A percentile compares a stretch with the other conserved stretches of the same genome.
These are phyloP conservation scores for Heimioporus retisporus DNA, from an alignment of 1,284 basidiomycete species.

Conservation along the genomic window DNA sequence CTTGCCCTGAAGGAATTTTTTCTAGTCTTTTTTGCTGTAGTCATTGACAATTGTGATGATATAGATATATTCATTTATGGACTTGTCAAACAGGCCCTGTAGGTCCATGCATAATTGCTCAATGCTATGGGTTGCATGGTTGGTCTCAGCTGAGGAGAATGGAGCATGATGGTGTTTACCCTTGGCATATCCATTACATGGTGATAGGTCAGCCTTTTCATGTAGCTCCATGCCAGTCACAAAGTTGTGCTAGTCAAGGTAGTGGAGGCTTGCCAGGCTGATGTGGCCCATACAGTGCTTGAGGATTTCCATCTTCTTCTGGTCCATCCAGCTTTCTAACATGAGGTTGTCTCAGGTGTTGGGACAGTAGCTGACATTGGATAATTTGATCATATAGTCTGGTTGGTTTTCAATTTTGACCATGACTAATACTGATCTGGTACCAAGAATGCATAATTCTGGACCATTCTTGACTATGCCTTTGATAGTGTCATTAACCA, in stretches of 20 bases:
- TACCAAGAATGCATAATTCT: conserved; percentile 6
- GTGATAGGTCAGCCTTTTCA: not conserved
- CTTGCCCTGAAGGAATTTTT: conserved; percentile 21
- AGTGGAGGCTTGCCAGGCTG: no score
- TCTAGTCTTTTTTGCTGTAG: conserved; percentile 20
- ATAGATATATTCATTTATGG: conserved; percentile 8
- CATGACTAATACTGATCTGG: conserved; percentile 5
- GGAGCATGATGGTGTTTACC: not conserved
- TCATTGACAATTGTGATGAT: conserved; percentile 15
- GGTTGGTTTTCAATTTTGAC: conserved; percentile 6
- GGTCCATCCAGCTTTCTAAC: conserved; percentile 22
- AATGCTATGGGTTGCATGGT: not conserved
- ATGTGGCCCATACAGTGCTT: not conserved
- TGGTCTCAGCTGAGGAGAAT: not conserved
- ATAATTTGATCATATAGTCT: conserved; percentile 15
- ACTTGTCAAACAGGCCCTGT: conserved; percentile 15
- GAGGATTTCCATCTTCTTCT: not conserved
- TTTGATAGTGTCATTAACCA: conserved; percentile 11
- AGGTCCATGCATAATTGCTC: conserved; percentile 20
- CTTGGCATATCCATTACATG: not conserved
- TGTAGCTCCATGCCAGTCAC: not conserved
- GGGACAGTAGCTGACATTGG: conserved; percentile 23
- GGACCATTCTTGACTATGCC: conserved; percentile 21
- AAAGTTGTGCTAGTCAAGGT: no score
- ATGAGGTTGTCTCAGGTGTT: conserved; percentile 22